Evolutionary conservation across 2,329 filamentous ascomycete species (phyloP).

Genomic region (Cryphonectria nitschkei): DNA sequence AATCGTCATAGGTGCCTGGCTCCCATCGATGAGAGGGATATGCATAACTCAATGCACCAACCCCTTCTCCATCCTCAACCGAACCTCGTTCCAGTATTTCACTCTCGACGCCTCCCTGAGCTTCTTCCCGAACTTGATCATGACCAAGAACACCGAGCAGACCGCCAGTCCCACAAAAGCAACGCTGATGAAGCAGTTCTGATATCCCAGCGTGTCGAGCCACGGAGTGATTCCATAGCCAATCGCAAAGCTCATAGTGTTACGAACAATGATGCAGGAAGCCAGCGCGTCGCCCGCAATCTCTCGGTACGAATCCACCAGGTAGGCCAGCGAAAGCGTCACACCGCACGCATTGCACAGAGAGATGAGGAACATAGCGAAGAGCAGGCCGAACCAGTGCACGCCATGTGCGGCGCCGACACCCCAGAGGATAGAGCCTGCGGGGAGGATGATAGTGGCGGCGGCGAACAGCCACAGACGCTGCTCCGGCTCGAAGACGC

Average conservation of each 20-base stretch:
- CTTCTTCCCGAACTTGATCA: constrained; percentile 38
- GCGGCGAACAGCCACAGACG: constrained; percentile 39
- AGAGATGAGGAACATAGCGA: constrained; percentile 52
- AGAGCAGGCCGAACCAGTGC: constrained; percentile 50
- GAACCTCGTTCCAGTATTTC: constrained; percentile 38
- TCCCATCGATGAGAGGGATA: neutral
- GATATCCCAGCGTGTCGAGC: constrained; percentile 26
- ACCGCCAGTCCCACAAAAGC: constrained; percentile 39
- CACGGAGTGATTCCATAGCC: constrained; percentile 30
- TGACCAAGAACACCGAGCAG: constrained; percentile 37
- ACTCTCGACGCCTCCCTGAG: constrained; percentile 36
- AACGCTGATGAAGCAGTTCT: constrained; percentile 33
- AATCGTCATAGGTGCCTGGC: neutral
- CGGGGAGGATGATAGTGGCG: constrained; percentile 47
- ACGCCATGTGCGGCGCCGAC: constrained; percentile 51
- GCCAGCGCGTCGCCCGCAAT: constrained; percentile 53
- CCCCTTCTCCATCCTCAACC: constrained; percentile 36
- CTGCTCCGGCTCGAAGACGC: constrained; percentile 39
- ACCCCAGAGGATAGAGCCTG: constrained; percentile 52
- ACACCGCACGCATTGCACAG: constrained; percentile 48
- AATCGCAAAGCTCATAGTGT: constrained; percentile 30
- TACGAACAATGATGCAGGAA: constrained; percentile 47
- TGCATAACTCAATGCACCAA: constrained; percentile 33
- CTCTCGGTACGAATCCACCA: constrained; percentile 53
- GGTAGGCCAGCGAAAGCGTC: constrained; percentile 48